Evolutionary conservation across 352 stramenopile species (phyloP).

Genomic region (Phytophthora ohioensis): DNA sequence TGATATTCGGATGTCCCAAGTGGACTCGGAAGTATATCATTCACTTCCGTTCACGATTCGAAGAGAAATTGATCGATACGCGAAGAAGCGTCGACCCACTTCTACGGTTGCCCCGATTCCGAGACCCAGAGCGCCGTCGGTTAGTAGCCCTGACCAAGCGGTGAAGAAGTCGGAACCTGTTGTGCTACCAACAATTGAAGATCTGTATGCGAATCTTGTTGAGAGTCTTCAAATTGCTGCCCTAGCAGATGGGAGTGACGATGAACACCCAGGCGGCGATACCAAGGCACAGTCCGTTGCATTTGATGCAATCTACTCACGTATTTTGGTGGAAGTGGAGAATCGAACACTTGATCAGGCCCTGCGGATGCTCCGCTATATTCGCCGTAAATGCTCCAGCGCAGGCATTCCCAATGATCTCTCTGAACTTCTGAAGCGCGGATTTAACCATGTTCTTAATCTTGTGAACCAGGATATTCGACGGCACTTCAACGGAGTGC

Average conservation of each 20-base stretch:
- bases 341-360: conserved; percentile 58
- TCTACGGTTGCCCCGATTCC: conserved; percentile 29
- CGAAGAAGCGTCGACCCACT: conserved; percentile 52
- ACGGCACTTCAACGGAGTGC: conserved; percentile 53
- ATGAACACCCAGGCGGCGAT: not conserved
- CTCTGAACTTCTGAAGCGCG: conserved; percentile 24
- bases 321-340: conserved; percentile 80
- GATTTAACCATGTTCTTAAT: conserved; percentile 72
- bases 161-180: conserved; percentile 5
- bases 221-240: conserved; percentile 21
- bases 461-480: conserved; percentile 70
- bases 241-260: conserved; percentile 2
- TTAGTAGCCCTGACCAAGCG: conserved; percentile 14
- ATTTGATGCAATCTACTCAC: conserved; percentile 82
- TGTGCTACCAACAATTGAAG: conserved; percentile 60
- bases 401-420: not conserved
- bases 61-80: conserved; percentile 72
- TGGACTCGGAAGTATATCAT: conserved; percentile 82
- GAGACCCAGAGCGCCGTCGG: conserved; percentile 1
- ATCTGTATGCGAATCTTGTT: conserved; percentile 50
- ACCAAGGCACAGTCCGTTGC: conserved; percentile 26
- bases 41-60: conserved; percentile 72
- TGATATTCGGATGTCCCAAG: conserved; percentile 80
- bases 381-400: conserved; percentile 67
- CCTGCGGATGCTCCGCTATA: conserved; percentile 75